Evolutionary conservation across 805 yeast species (phyloP).

Genomic region (Suhomyces sp.): DNA sequence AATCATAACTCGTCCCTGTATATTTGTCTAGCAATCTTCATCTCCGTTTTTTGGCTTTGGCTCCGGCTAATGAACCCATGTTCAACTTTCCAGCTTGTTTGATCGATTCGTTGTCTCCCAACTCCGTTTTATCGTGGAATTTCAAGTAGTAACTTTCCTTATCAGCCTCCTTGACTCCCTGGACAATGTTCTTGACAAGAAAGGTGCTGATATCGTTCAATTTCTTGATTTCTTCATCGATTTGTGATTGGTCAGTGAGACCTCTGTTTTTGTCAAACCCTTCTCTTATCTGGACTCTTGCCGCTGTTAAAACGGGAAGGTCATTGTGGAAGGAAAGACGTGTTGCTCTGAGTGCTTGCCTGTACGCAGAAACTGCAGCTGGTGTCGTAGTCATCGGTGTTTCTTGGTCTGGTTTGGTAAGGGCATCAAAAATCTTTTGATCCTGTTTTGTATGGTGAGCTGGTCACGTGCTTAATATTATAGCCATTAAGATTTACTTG

Average conservation of each 20-base stretch:
- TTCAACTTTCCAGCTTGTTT: constrained; percentile 48
- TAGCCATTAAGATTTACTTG: no score
- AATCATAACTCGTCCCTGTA: not conserved
- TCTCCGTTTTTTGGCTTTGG: constrained; percentile 46
- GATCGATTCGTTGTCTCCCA: constrained; percentile 86
- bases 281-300: constrained; percentile 57
- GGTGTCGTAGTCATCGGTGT: no score
- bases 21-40: constrained; percentile 6
- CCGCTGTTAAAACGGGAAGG: constrained; percentile 48
- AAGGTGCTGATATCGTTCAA: constrained; percentile 72
- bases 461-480: no score
- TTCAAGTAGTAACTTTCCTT: constrained; percentile 55
- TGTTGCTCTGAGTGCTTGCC: constrained; percentile 67
- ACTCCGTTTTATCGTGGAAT: constrained; percentile 78
- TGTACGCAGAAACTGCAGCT: constrained; percentile 48
- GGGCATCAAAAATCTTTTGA: no score
- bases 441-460: no score
- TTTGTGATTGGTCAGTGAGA: constrained; percentile 17
- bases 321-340: constrained; percentile 58
- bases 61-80: constrained; percentile 49
- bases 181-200: constrained; percentile 77
- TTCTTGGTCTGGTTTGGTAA: no score
- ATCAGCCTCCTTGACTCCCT: constrained; percentile 58
- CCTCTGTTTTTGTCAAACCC: constrained; percentile 44
- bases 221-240: constrained; percentile 46